phyloP scores from a whole-genome alignment of 805 yeast species.

The Cyberlindnera subsufficiens region DNA sequence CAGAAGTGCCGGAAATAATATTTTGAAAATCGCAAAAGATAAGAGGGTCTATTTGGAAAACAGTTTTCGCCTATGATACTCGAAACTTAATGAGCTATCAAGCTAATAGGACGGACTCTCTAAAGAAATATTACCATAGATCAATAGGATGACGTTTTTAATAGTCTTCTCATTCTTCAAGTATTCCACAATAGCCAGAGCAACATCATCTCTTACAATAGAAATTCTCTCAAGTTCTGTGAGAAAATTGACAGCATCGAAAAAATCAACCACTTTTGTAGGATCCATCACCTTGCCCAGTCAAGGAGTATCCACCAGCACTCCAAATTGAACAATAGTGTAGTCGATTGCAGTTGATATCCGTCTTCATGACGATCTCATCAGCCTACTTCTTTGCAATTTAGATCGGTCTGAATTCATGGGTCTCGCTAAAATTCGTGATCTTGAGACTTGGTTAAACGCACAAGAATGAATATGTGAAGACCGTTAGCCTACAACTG shows the following conservation, averaged over 20 bases:
- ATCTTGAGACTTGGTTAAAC: conserved; percentile 51
- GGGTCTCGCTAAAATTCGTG: conserved; percentile 38
- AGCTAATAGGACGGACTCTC: too few relatives aligned
- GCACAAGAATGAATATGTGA: conserved; percentile 44
- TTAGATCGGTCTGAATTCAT: conserved; percentile 41
- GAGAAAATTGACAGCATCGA: background rate
- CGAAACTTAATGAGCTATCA: too few relatives aligned
- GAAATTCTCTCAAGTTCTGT: background rate
- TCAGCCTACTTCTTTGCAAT: conserved; percentile 63
- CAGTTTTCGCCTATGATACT: too few relatives aligned
- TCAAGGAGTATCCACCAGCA: conserved; percentile 32
- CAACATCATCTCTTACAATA: conserved; percentile 49
- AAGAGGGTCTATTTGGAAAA: too few relatives aligned
- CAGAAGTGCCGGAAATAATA: too few relatives aligned
- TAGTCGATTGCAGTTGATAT: conserved; percentile 35
- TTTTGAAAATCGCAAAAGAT: too few relatives aligned
- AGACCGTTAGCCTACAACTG: conserved; percentile 38
- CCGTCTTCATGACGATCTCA: conserved; percentile 33
- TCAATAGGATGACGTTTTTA: conserved; percentile 38
- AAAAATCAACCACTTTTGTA: conserved; percentile 12
- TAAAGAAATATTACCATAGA: conserved; percentile 31
- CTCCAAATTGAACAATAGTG: conserved; percentile 54
- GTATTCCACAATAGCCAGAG: conserved; percentile 34
- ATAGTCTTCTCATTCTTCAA: conserved; percentile 32
- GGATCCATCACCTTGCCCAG: conserved; percentile 40